A percentile compares a stretch with the other conserved stretches of the same genome.
These are phyloP conservation scores for Juglanconis oblonga DNA, from an alignment of 2,329 filamentous ascomycete genomes.

Conservation along the genomic window DNA sequence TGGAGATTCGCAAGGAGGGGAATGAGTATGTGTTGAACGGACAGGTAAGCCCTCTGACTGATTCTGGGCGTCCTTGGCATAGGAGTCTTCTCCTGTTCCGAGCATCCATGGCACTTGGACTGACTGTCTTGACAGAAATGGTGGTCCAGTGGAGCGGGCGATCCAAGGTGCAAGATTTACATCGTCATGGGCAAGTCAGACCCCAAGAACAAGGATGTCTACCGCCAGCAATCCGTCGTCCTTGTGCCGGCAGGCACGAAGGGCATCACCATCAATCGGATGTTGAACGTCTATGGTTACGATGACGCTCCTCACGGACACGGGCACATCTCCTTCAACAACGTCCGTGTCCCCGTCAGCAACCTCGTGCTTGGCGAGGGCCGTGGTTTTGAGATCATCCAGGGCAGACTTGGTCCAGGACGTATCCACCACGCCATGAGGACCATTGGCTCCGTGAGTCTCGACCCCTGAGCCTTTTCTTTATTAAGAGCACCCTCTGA, in stretches of 20 bases:
- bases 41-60: slow-evolving; percentile 48
- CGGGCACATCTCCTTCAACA: slow-evolving; percentile 83
- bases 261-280: slow-evolving; percentile 89
- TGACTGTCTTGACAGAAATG: slow-evolving; percentile 68
- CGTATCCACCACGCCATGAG: slow-evolving; percentile 99
- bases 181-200: slow-evolving; percentile 96
- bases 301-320: slow-evolving; percentile 99
- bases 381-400: slow-evolving; percentile 96
- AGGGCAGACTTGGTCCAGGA: slow-evolving; percentile 90
- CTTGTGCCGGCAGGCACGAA: slow-evolving; percentile 78
- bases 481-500: neutral
- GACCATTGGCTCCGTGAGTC: slow-evolving; percentile 73
- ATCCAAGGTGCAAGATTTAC: slow-evolving; percentile 88
- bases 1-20: slow-evolving; percentile 79
- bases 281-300: slow-evolving; percentile 92
- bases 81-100: neutral
- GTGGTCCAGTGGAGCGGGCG: slow-evolving; percentile 96
- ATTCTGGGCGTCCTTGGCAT: neutral
- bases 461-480: neutral
- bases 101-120: neutral
- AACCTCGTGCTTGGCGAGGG: slow-evolving; percentile 92
- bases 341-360: slow-evolving; percentile 80
- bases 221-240: slow-evolving; percentile 90
- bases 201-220: slow-evolving; percentile 68
- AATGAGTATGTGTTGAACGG: slow-evolving; percentile 91